Conservation (phyloP, 2,329 filamentous ascomycete species). For the Daldinia sp. region DNA sequence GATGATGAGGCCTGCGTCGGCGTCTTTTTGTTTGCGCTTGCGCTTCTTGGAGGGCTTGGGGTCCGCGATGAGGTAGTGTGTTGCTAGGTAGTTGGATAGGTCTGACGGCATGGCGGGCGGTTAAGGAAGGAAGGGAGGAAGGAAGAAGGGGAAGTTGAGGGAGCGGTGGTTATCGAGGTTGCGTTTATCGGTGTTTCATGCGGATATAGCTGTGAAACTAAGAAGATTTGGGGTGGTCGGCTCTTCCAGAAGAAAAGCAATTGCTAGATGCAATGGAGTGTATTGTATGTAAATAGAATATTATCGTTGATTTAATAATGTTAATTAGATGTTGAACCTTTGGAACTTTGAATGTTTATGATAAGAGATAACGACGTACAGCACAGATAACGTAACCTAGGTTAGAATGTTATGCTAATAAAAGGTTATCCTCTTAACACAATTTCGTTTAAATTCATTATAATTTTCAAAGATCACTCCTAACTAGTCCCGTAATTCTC, state of each 20-base stretch:
- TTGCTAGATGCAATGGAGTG: not conserved
- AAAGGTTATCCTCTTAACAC: not conserved
- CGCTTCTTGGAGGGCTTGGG: conserved; percentile 68
- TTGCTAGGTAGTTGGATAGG: conserved; percentile 86
- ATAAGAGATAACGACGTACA: conserved; percentile 22
- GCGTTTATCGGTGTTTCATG: not conserved
- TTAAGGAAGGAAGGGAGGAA: not conserved
- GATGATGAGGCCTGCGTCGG: conserved; percentile 64
- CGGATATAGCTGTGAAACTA: not conserved
- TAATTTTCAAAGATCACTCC: not conserved
- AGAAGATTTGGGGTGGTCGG: not conserved
- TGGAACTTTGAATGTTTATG: conserved; percentile 12
- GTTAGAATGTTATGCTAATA: too few species aligned
- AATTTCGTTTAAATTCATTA: not conserved
- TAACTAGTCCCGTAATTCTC: too few species aligned
- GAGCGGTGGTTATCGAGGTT: not conserved
- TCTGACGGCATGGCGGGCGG: conserved; percentile 59
- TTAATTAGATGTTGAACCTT: conserved; percentile 14
- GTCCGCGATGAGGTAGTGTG: conserved; percentile 80
- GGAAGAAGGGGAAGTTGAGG: not conserved
- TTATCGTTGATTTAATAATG: not conserved
- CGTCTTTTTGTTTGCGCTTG: conserved; percentile 64
- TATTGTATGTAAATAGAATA: not conserved
- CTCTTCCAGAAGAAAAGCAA: not conserved
- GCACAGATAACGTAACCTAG: not conserved